A percentile compares a stretch with the other conserved stretches of the same genome.
These are phyloP conservation scores for Tylopilus balloui DNA, from an alignment of 768 basidiomycete genomes.

Conservation along the genomic window DNA sequence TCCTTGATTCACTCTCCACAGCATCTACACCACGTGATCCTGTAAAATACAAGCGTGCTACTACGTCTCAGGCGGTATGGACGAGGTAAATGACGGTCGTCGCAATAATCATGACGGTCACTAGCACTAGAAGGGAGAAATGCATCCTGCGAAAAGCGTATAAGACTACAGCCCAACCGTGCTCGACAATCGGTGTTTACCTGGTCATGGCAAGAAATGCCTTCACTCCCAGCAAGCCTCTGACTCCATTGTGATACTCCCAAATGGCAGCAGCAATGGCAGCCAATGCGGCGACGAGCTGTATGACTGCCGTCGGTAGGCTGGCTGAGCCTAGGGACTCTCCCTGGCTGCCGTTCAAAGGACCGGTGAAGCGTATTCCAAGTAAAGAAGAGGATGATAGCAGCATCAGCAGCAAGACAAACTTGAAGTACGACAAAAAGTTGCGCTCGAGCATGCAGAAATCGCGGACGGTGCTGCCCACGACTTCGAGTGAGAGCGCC, in stretches of 20 bases:
- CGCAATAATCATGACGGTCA: slow-evolving; percentile 45
- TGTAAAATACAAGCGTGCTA: background rate
- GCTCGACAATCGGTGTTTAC: slow-evolving; percentile 33
- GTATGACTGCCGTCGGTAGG: slow-evolving; percentile 49
- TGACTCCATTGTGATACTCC: slow-evolving; percentile 60
- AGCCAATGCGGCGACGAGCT: slow-evolving; percentile 49
- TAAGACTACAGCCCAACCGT: slow-evolving; percentile 3
- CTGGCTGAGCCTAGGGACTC: slow-evolving; percentile 29
- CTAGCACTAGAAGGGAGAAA: slow-evolving; percentile 45
- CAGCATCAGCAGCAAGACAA: slow-evolving; percentile 59
- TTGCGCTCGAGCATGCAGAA: slow-evolving; percentile 79
- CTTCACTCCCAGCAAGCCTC: slow-evolving; percentile 52
- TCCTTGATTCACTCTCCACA: background rate
- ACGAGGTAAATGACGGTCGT: slow-evolving; percentile 50
- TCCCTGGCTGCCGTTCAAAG: slow-evolving; percentile 18
- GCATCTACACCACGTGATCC: slow-evolving; percentile 20
- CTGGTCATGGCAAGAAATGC: slow-evolving; percentile 58
- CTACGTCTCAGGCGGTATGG: slow-evolving; percentile 18
- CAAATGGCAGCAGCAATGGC: slow-evolving; percentile 55
- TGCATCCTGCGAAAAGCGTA: slow-evolving; percentile 40
- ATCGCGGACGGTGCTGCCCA: slow-evolving; percentile 64
- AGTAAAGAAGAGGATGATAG: slow-evolving; percentile 63
- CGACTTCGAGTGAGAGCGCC: slow-evolving; percentile 37
- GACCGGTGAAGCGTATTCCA: slow-evolving; percentile 51
- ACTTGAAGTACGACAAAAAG: slow-evolving; percentile 61